Conservation (phyloP, 805 yeast genomes). For the Yamadazyma laniorum region DNA sequence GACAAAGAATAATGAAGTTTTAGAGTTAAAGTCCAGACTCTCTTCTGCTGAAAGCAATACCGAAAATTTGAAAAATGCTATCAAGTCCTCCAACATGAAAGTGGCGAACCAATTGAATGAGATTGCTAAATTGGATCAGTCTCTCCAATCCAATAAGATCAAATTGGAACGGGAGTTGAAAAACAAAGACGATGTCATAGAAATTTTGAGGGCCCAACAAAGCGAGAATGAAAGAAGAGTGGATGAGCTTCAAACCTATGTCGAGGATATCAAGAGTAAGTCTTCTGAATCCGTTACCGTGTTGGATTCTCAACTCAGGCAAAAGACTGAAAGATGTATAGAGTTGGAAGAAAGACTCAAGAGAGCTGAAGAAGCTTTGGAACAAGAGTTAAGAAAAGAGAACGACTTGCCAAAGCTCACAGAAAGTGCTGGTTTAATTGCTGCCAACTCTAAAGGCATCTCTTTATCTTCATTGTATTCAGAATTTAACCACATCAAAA, state of each 20-base stretch:
- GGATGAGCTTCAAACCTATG: constrained; percentile 48
- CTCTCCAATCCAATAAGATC: constrained; percentile 47
- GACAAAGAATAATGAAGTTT: constrained; percentile 26
- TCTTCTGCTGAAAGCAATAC: constrained; percentile 33
- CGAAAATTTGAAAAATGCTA: constrained; percentile 37
- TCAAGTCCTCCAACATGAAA: constrained; percentile 48
- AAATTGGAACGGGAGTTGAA: constrained; percentile 35
- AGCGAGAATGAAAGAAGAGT: constrained; percentile 54
- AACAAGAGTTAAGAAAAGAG: constrained; percentile 37
- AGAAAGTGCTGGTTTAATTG: constrained; percentile 54
- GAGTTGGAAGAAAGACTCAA: constrained; percentile 35
- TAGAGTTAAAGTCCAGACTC: constrained; percentile 25
- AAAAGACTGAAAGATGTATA: constrained; percentile 31
- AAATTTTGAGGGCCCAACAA: constrained; percentile 52
- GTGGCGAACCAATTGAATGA: constrained; percentile 24
- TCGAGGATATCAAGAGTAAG: constrained; percentile 40
- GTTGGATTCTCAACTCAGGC: constrained; percentile 33
- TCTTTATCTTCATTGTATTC: constrained; percentile 65
- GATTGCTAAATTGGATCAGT: constrained; percentile 21
- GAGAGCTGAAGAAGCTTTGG: constrained; percentile 42
- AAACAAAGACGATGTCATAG: constrained; percentile 59
- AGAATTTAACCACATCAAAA: constrained; percentile 62
- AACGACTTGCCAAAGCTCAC: constrained; percentile 46
- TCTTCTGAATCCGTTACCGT: constrained; percentile 35
- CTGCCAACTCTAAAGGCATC: constrained; percentile 47